Evolutionary conservation across 2,329 filamentous ascomycete species (phyloP), one percentile per base, ranked within the genome.

Genomic region (Claviceps africana): DNA sequence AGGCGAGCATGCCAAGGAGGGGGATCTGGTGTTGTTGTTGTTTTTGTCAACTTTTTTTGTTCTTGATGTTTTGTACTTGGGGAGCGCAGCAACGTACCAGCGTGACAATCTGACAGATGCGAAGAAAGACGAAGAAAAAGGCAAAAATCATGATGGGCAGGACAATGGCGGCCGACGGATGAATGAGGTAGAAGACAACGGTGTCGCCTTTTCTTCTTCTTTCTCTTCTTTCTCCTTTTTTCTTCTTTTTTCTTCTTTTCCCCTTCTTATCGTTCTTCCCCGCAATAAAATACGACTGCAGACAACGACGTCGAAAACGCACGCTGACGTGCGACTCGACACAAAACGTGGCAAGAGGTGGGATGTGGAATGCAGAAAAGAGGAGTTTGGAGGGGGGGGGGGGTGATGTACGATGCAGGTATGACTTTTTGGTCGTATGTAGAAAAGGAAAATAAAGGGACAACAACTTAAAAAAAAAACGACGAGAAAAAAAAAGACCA

Each of bases 1-100:
- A 84, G 59, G 78, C 74, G 51, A 83, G 76, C 76, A 85, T 83
- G 67, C 81, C 81, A 65, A 85, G 74, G 25, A 70, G 75, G 44
- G 80, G 80, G 63, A 83, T 82, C 81, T 84, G 31, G 40, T 22
- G 25, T 28, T 44, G 9, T 44, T 44, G 17, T 44, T 25, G 3
- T 25, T 25, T 25, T 25, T 25, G n/a, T n/a, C n/a, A n/a, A n/a
- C n/a, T 25, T 25, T 25, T 25, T 25, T 25, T 25, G 3, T 43
- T 25, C 5, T 25, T 25, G 3, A 3, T 19, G n/a, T 43, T 19
- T 22, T 44, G 10, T 44, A 25, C 17, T 44, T n/a, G 21, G 22
- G 28, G 33, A n/a, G 10, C 19, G 19, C 40, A 33, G 1, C 13
- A 25, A 11, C 73, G 61, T 72, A 83, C 81, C 68, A 84, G 59